Evolutionary conservation across 2,329 filamentous ascomycete species (phyloP), one percentile per base, ranked within the genome.

Genomic region (Rhinocladiella mackenziei): DNA sequence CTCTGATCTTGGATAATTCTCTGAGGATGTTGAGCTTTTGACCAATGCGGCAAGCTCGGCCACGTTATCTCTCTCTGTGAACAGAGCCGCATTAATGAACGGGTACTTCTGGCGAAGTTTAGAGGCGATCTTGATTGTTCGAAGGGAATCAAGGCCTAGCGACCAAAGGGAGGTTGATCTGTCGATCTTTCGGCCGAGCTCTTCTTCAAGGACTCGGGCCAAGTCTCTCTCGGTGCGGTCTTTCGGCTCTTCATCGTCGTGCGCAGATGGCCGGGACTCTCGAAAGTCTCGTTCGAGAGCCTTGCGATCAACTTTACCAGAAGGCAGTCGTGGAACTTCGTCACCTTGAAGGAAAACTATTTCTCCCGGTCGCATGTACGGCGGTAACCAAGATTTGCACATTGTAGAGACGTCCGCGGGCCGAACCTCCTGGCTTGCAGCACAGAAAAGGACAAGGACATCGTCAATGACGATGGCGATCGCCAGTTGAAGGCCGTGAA

Each of bases 341-440:
- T 74, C 69, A 1, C 72, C 54, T 50, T 84, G 66, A 1, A 84
- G 58, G 8, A 57, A 14, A 0, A 87, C 63, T 17, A 94, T 68
- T 49, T 94, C 84, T 3, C 77, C 75, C 0, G 89, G 89, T 1
- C 94, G 67, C 89, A 95, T 95, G 60, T 83, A 92, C 3, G 73
- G 71, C 0, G 89, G 87, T 1, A 96, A 72, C 86, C 88, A 94
- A 38, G 74, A 72, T 38, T 72, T 74, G 63, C 87, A 94, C 3
- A 71, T 75, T 11, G 71, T 60, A 22, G 77, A 58, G 8, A 94
- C 68, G 19, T 62, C 61, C 23, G 61, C 63, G 13, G 65, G 67
- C 45, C 69, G 56, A 4, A 61, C 58, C 4, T 57, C 52, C 2
- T 63, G 56, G 25, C 78, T 74, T 1, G 76, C 67, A 4, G 81